Base-by-base conservation (phyloP, 1,139 yeast species). In the Suhomyces taliae region DNA sequence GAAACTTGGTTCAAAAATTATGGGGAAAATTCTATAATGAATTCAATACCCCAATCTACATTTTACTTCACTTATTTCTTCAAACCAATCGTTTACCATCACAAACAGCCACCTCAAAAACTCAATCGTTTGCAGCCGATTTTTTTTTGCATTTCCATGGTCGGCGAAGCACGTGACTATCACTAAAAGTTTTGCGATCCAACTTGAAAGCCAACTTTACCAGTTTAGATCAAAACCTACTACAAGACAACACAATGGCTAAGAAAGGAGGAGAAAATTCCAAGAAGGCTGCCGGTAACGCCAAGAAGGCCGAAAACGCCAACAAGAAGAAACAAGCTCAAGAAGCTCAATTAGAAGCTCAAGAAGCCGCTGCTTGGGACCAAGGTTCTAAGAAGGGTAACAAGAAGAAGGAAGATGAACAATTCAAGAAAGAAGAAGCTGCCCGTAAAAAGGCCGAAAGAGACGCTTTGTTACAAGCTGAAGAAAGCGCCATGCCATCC, bases 311-410 rank as follows among this genome's bases (percentile, higher is more conserved):
- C 8, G 91, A 81, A 39, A 74, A 74, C 29, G 88, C 88, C 35
- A 79, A 75, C 59, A 80, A 79, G 62, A 83, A 84, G 69, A 74
- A 76, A 45, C 79, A 76, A 42, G 88, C 77, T 8, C 81, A 77
- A 37, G 73, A 66, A 3, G 76, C 72, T 8, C 72, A 67, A 12
- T 67, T 65, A 6, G 85, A 73, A 47, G 79, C 78, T 3, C 80
- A 68, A 3, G 93, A 86, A 61, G 83, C 83, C 15, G 70, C 77
- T 10, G 73, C 80, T 51, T 88, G 95, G 95, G 80, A 78, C 2
- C 75, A 83, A 37, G 96, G 95, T 26, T 59, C 89, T 34, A 87
- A 87, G 69, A 83, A 82, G 64, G 81, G 78, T 38, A 82, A 77
- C 64, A 80, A 82, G 69, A 87, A 87, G 76, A 84, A 83, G 66